These are phyloP conservation scores for Tagetes patula DNA, from an alignment of 129 eudicot species.

Conservation along the genomic window DNA sequence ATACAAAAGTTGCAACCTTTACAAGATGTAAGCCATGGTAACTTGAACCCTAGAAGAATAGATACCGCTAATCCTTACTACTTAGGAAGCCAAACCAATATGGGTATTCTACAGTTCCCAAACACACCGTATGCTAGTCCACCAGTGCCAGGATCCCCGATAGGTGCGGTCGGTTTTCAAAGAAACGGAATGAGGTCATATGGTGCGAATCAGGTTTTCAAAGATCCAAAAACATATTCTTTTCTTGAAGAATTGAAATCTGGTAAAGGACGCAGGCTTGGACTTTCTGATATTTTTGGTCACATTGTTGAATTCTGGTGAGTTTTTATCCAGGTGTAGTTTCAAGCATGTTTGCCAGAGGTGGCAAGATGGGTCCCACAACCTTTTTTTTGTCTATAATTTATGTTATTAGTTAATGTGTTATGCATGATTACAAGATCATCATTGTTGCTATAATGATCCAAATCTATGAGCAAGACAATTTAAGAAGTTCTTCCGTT, in stretches of 20 bases:
- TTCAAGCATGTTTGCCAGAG: background rate
- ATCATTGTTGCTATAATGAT: background rate
- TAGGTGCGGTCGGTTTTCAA: conserved; percentile 37
- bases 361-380: conserved; percentile 2
- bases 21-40: conserved; percentile 35
- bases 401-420: background rate
- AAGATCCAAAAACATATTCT: conserved; percentile 48
- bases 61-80: conserved; percentile 34
- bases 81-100: conserved; percentile 47
- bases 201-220: conserved; percentile 42
- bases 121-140: conserved; percentile 50
- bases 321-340: conserved; percentile 21
- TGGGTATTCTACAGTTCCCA: conserved; percentile 55
- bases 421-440: background rate
- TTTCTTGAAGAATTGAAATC: conserved; percentile 79
- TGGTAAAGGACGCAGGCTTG: conserved; percentile 64
- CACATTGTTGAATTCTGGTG: conserved; percentile 79
- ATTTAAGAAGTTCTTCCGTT: background rate
- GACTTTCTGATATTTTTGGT: conserved; percentile 68
- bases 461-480: background rate
- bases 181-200: conserved; percentile 49
- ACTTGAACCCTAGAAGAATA: conserved; percentile 42
- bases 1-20: conserved; percentile 40
- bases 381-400: background rate
- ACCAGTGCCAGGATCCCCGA: conserved; percentile 48